These are phyloP conservation scores for Mycena olivaceomarginata DNA, from an alignment of 768 basidiomycete species.

Conservation along the genomic window DNA sequence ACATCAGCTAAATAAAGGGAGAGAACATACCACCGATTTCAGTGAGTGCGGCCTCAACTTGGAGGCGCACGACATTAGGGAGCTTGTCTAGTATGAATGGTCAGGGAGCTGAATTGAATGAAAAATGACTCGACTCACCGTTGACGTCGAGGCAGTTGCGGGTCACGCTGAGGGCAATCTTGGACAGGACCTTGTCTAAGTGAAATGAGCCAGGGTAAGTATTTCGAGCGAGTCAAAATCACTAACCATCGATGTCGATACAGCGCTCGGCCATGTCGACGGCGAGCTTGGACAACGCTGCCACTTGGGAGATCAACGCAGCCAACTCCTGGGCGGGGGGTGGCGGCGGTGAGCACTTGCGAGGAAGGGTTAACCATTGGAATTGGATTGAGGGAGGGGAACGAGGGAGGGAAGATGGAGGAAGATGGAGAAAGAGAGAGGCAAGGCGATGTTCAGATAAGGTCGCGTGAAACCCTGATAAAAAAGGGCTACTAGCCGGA, in stretches of 20 bases:
- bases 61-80: neutral
- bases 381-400: too few relatives aligned
- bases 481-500: too few relatives aligned
- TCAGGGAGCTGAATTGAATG: neutral
- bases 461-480: too few relatives aligned
- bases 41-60: neutral
- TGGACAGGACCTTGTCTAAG: too few relatives aligned
- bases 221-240: too few relatives aligned
- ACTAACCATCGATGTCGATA: neutral
- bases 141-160: neutral
- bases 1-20: neutral
- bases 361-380: neutral
- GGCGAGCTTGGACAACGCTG: neutral
- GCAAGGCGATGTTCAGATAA: too few relatives aligned
- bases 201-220: too few relatives aligned
- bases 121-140: neutral
- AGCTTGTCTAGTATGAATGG: neutral
- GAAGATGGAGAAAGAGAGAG: neutral
- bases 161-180: too few relatives aligned
- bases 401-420: neutral
- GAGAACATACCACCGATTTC: neutral
- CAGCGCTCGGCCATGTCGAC: slow-evolving; percentile 13
- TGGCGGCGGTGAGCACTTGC: neutral
- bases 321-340: slow-evolving; percentile 21
- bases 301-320: slow-evolving; percentile 5